A percentile compares a stretch with the other conserved stretches of the same genome.
These are phyloP conservation scores for Clavispora carvajalis DNA, from an alignment of 805 yeast species.

Conservation along the genomic window DNA sequence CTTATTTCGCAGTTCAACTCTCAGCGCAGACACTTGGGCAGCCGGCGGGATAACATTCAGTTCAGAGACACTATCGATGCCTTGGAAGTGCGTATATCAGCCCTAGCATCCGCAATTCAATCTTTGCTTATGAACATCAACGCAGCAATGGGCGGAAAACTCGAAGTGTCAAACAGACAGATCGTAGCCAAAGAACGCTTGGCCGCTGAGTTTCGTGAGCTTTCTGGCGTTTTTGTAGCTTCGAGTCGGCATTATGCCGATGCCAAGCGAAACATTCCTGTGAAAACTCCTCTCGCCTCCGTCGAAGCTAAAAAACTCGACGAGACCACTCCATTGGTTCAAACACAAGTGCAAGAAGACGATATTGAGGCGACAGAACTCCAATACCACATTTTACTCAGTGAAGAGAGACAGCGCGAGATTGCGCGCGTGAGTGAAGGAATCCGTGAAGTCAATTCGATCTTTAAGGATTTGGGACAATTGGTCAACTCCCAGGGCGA, in stretches of 20 bases:
- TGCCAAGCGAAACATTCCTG: conserved; percentile 29
- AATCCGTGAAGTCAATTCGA: conserved; percentile 77
- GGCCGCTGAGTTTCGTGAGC: conserved; percentile 48
- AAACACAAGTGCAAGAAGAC: conserved; percentile 31
- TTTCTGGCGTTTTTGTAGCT: conserved; percentile 41
- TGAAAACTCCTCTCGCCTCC: conserved; percentile 8
- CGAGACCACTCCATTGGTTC: conserved; percentile 39
- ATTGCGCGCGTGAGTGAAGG: conserved; percentile 71
- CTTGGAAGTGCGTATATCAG: conserved; percentile 25
- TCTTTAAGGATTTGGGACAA: conserved; percentile 74
- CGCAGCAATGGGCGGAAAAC: conserved; percentile 21
- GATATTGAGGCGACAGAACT: conserved; percentile 44
- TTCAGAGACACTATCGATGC: conserved; percentile 34
- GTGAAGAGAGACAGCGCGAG: conserved; percentile 70
- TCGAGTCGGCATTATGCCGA: conserved; percentile 46
- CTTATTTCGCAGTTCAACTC: conserved; percentile 48
- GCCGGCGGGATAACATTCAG: conserved; percentile 40
- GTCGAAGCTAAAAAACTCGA: conserved; percentile 12
- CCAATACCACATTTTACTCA: conserved; percentile 57
- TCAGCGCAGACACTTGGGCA: conserved; percentile 46
- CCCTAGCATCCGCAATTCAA: conserved; percentile 28
- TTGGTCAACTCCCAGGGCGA: conserved; percentile 81
- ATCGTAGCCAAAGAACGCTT: conserved; percentile 48
- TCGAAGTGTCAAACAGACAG: conserved; percentile 35
- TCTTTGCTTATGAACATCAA: conserved; percentile 27